Base-by-base conservation (phyloP, 257 asterid genomes). In the Ballota nigra region DNA sequence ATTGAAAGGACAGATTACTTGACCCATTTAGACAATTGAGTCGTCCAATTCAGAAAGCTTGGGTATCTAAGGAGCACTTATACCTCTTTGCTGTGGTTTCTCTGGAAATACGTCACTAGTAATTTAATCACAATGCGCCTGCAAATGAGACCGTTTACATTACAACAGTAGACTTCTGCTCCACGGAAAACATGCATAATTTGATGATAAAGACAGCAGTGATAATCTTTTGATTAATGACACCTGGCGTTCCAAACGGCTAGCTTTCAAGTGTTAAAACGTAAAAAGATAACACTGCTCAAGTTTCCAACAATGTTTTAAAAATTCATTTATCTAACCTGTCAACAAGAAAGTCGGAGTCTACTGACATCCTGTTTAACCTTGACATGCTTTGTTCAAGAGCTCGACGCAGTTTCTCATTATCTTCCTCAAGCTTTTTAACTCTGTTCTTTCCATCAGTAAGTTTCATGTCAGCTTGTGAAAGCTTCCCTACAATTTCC, bases 71-170 rank as follows among this genome's bases (percentile, higher is more conserved):
- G 65, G 53, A 78, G 59, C 20, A 68, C 1, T 10, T 72, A 24
- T 70, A 95, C 99, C 98, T 95, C 98, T 85, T 87, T 92, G 87
- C 97, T 95, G 84, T 95, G 97, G 81, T 92, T 92, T 83, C 92
- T 87, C 87, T 92, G 98, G 79, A 95, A 95, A 82, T 92, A 95
- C 4, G 99, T 95, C 83, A 86, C 97, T 77, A 92, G 83, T 81
- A 95, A 82, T 74, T 95, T 95, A 80, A 95, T 90, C 80, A 95
- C 99, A 64, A 92, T 95, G 78, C 97, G 98, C 96, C 98, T 95
- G 96, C 80, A 75, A 69, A 81, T 65, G 63, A 58, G 65, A 58
- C 52, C 59, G 63, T 11, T n/a, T 22, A 36, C 57, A 40, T 33
- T 58, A 62, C 33, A 68, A 6, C 34, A 56, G 38, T 22, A 26